Conservation (phyloP, 352 stramenopile genomes). For the Pythium guiyangense region DNA sequence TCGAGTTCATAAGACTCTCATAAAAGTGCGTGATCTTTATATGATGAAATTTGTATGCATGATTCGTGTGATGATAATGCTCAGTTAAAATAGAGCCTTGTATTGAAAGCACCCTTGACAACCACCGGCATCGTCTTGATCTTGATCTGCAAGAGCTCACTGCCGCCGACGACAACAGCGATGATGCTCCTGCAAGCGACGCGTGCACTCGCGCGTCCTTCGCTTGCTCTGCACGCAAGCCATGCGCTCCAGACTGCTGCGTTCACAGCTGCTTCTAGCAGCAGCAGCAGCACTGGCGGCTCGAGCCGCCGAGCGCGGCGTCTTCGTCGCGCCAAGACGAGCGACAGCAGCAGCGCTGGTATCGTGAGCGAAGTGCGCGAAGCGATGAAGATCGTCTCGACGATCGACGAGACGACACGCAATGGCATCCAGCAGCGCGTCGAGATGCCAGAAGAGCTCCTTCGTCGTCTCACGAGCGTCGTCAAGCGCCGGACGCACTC, state of each 20-base stretch:
- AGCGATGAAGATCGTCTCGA: conserved; percentile 39
- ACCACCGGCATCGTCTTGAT: too few species aligned
- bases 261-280: conserved; percentile 2
- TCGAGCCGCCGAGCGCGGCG: conserved; percentile 40
- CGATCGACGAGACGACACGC: conserved; percentile 55
- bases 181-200: conserved; percentile 1
- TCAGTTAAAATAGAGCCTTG: too few species aligned
- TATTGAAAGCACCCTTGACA: too few species aligned
- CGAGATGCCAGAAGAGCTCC: conserved; percentile 65
- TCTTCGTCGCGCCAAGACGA: conserved; percentile 28
- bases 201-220: conserved; percentile 5
- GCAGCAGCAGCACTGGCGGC: neutral
- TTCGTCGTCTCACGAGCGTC: conserved; percentile 51
- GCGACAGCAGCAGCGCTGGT: conserved; percentile 6
- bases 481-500: conserved; percentile 71
- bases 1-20: too few species aligned
- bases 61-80: too few species aligned
- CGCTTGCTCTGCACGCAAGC: neutral
- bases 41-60: too few species aligned
- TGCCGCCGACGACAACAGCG: too few species aligned
- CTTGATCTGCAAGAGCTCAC: too few species aligned
- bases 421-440: conserved; percentile 65
- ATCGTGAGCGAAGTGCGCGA: conserved; percentile 30
- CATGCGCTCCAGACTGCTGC: conserved; percentile 7
- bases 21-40: too few species aligned